Base-by-base conservation (phyloP, 1,139 yeast species). In the Pichia sp. region DNA sequence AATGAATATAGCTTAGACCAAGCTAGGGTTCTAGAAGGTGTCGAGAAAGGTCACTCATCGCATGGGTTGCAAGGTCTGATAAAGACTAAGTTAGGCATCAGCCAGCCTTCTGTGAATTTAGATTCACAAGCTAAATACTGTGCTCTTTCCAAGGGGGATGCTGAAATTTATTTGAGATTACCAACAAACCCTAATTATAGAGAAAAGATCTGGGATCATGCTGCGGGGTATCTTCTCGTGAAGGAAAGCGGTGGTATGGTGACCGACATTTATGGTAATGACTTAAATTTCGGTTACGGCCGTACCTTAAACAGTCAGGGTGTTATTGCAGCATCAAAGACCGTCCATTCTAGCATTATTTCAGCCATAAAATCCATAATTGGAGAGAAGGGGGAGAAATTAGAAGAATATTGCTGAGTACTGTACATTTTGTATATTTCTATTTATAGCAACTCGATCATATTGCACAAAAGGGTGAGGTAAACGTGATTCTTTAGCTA, bases 141-240 rank as follows among this genome's bases (percentile, higher is more conserved):
- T 72, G 82, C 92, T 16, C 78, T 93, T 56, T 85, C 98, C 10
- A 79, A 87, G 62, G 99, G 99, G 46, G 86, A 87, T 59, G 98
- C 97, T 4, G 98, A 93, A 66, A 81, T 92, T 30, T 93, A 95
- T 64, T 76, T 93, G 60, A 84, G 99, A 62, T 75, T 95, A 57
- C 99, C 99, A 11, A 81, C 85, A 49, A 83, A 80, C 61, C 78
- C 81, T 52, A 72, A 79, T 3, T 93, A 92, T 70, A 81, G 89
- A 65, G 99, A 93, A 69, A 93, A 95, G 72, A 90, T 93, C 58
- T 93, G 99, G 99, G 99, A 93, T 70, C 99, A 93, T 69, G 98
- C 98, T 29, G 96, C 97, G 1, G 99, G 99, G 5, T 86, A 87
- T 63, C 76, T 92, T 11, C 79, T 93, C 61, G 84, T 95, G 46